Evolutionary conservation across 345 rosid genomes (phyloP), one percentile per base, ranked within the genome.

Genomic region (Ricinus communis): DNA sequence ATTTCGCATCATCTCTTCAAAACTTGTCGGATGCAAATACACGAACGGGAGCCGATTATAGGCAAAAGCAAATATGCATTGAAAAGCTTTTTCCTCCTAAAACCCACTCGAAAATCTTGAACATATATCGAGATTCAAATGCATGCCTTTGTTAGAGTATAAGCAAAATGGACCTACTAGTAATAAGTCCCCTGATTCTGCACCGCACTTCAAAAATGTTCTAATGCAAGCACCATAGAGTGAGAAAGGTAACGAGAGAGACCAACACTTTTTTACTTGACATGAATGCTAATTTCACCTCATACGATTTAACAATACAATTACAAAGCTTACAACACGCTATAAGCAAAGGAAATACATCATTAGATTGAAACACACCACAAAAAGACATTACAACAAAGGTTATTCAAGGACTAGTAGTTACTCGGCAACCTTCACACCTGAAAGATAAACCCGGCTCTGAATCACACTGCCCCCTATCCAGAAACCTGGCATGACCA

Each of bases 401-500:
- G 41, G 36, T 38, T 41, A 24, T 19, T 21, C n/a, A 16, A 38
- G 13, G 22, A 5, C 55, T 10, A 54, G 38, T 59, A 40, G 50
- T 83, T 77, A 90, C 40, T 87, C 96, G 55, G 85, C 80, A 47
- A 91, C 86, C 80, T 82, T 91, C 76, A 85, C 78, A 63, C 91
- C 97, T 0, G 91, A 79, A 63, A 89, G 88, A 83, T 89, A 87
- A 78, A 89, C 93, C 30, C 85, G 81, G 85, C 97, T 87, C 75
- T 86, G 88, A 79, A 91, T 81, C 66, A 85, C 84, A 72, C 84
- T 86, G 66, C 93, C 91, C 22, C 85, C 93, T 28, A 89, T 86
- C 85, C 84, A 85, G 70, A 91, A 91, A 52, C 97, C 97, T 56
- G 97, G 97, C 95, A 91, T 86, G 5, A 91, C 86, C 95, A 91